Percentiles rank a stretch among this genome's conserved stretches.
phyloP scores from a whole-genome alignment of 768 basidiomycete genomes.

The Collybiopsis luxurians region DNA sequence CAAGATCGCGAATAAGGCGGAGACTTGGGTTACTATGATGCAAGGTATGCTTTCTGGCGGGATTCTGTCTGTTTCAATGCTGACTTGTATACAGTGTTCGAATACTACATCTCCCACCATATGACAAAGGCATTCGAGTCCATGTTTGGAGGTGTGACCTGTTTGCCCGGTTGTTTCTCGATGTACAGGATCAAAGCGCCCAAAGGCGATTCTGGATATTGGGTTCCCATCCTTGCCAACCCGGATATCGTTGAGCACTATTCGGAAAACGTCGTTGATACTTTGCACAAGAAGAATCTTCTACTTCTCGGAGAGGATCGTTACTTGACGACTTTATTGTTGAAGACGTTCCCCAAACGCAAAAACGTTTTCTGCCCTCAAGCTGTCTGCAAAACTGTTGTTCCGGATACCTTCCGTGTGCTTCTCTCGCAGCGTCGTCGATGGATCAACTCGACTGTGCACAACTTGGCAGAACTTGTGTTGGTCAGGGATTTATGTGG shows the following conservation, averaged over 20 bases:
- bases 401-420: constrained; percentile 93
- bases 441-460: constrained; percentile 99
- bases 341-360: constrained; percentile 99
- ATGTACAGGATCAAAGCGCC: constrained; percentile 99
- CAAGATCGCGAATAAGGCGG: constrained; percentile 98
- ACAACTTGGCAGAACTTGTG: constrained; percentile 93
- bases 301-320: constrained; percentile 98
- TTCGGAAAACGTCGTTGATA: constrained; percentile 99
- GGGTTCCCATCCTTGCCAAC: constrained; percentile 98
- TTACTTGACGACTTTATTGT: constrained; percentile 94
- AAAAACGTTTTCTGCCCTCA: constrained; percentile 99
- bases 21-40: constrained; percentile 99
- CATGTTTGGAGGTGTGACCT: constrained; percentile 99
- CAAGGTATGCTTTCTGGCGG: constrained; percentile 66
- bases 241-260: constrained; percentile 99
- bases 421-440: constrained; percentile 94
- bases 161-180: constrained; percentile 98
- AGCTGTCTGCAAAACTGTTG: constrained; percentile 98
- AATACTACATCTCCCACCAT: constrained; percentile 99
- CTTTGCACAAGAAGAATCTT: constrained; percentile 98
- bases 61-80: neutral
- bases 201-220: constrained; percentile 94
- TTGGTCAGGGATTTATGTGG: constrained; percentile 98
- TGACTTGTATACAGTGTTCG: constrained; percentile 68
- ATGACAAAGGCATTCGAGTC: constrained; percentile 99